Base-by-base conservation (phyloP, 257 asterid genomes). In the Fraxinus quadrangulata region DNA sequence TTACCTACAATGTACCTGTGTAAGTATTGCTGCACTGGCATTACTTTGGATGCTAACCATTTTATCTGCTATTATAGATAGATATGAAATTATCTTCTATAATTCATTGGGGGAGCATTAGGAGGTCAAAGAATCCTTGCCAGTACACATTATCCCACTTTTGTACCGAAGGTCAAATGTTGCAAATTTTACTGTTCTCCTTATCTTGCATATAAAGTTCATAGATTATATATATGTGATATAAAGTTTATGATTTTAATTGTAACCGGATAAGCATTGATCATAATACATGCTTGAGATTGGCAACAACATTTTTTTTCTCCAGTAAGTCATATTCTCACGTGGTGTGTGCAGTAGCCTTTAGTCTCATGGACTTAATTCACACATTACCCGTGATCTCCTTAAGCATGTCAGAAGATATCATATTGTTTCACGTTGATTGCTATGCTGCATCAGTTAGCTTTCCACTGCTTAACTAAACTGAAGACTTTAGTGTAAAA, bases 1-100 rank as follows among this genome's bases (percentile, higher is more conserved):
- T 95, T 75, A 91, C 96, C 51, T 93, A 95, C 85, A 87, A 86
- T 81, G 45, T 91, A 69, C 99, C 99, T 28, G 89, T 89, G 98
- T 95, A 79, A 88, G 99, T 85, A 13, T 80, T 85, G 72, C 66
- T 49, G 51, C 70, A 67, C 16, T 70, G 67, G 31, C 28, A 42
- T 74, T n/a, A 45, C 70, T 68, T 33, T 34, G 71, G 36, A 59
- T 8, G 16, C 68, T 21, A 28, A 21, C 34, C 33, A 11, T 61
- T 61, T 61, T 61, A 23, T 61, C 34, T 24, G 34, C 24, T 61
- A 56, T 24, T 61, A n/a, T 19, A 56, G 66, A 56, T 56, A 12
- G 68, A 61, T 73, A 21, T 40, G 51, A 19, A 45, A 70, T 39
- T 42, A 26, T n/a, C 28, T 16, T 37, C 21, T 67, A 28, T 51